Base-by-base conservation (phyloP, 2,329 filamentous ascomycete genomes). In the Didymosphaeria variabile region DNA sequence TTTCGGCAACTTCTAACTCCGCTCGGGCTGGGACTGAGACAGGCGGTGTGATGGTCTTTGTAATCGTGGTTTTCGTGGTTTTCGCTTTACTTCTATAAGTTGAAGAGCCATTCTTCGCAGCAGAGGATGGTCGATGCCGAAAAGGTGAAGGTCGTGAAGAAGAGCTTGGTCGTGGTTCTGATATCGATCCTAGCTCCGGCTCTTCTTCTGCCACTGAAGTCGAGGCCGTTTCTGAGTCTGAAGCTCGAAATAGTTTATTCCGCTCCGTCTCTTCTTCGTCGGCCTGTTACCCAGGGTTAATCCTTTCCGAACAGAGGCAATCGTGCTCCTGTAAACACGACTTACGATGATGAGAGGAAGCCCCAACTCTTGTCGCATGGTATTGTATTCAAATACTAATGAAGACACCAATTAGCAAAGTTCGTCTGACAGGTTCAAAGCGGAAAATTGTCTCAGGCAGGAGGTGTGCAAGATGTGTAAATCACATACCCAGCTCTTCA, bases 401-500 rank as follows among this genome's bases (percentile, higher is more conserved):
- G 12, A 26, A 8, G 12, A 7, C 12, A 23, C 13, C 23, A n/a
- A 29, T 55, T 15, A 55, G 42, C 21, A 44, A 36, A 21, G 2
- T 7, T 1, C n/a, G n/a, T 19, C 29, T 34, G 2, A 13, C 4
- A 29, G 5, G 23, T n/a, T 19, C 5, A 12, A 7, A 45, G 8
- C 19, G 31, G 32, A 12, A 23, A 23, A 23, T 7, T 15, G 23
- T 52, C 10, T 21, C 17, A 6, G n/a, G n/a, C n/a, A 21, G 23
- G 23, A 29, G 26, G 23, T 12, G 17, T 50, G 26, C 21, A 31
- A 47, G 15, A n/a, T 19, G 5, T 40, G 34, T n/a, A 42, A 29
- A 13, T 29, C n/a, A 55, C 53, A 31, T 55, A 55, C 53, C 45
- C 26, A 55, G 31, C 32, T 55, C 53, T 26, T 55, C 53, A 17